Evolutionary conservation across 2,329 filamentous ascomycete species (phyloP), one percentile per base, ranked within the genome.

Genomic region (Pyrenophora tritici-repentis): DNA sequence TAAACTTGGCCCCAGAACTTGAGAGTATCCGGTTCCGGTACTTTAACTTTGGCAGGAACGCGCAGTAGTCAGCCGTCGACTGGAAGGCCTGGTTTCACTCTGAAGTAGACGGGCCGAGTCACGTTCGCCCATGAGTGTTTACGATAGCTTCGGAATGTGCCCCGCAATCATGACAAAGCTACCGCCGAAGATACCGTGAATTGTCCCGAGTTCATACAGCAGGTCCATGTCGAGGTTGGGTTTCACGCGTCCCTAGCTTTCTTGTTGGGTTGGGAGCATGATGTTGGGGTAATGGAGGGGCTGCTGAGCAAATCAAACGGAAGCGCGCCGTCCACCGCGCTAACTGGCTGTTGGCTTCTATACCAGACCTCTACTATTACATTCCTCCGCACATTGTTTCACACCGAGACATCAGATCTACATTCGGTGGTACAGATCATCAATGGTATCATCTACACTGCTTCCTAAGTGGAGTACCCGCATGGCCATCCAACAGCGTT

Each of bases 221-320:
- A 17, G 24, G 9, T 35, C 12, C 4, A 34, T 22, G 38, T 22
- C 24, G 17, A 14, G 34, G 32, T 40, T 6, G n/a, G 26, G 26
- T 29, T 12, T 26, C 6, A 26, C 24, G 24, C 9, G 24, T 26
- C 24, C 9, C 9, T 26, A 6, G 24, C 7, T 8, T 26, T 12
- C 26, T 12, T 10, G 26, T 12, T 10, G 26, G 26, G 26, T 29
- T 17, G 8, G 13, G 13, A 36, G 31, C 13, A 41, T 37, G 38
- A 42, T 38, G 41, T 32, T 54, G 14, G 18, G 24, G 17, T 32
- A 22, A 37, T n/a, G 16, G 40, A 29, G 39, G 32, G 47, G 32
- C 20, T 42, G 50, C 47, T 54, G 41, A 54, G 31, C 38, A 45
- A 17, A 42, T 38, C 38, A 4, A 13, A 47, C 51, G 47, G 51